Percentiles rank a stretch among this genome's conserved stretches.
Conservation (phyloP, 1,284 basidiomycete genomes). For the Lentinus polychrous region DNA sequence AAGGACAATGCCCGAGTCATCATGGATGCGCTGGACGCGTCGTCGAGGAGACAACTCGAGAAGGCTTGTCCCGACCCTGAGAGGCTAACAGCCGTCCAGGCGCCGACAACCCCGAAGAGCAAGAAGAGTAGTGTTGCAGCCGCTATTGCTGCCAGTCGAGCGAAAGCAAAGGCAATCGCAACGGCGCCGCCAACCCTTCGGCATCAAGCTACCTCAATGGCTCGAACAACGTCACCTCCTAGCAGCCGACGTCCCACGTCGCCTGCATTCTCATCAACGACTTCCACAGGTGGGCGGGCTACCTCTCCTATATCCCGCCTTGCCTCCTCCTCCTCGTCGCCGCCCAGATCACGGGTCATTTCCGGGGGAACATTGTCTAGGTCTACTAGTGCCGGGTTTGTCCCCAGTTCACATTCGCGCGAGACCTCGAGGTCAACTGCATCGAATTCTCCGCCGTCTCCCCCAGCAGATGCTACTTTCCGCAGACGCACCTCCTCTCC, state of each 20-base stretch:
- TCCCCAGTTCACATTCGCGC: slow-evolving; percentile 29
- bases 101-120: slow-evolving; percentile 41
- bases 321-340: slow-evolving; percentile 32
- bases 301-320: slow-evolving; percentile 34
- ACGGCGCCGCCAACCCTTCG: slow-evolving; percentile 68
- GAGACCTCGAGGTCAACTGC: slow-evolving; percentile 19
- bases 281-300: slow-evolving; percentile 23
- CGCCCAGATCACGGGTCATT: slow-evolving; percentile 38
- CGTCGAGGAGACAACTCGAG: slow-evolving; percentile 79
- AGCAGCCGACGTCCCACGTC: slow-evolving; percentile 36
- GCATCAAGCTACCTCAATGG: slow-evolving; percentile 68
- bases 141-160: slow-evolving; percentile 76
- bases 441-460: slow-evolving; percentile 41
- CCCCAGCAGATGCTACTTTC: slow-evolving; percentile 33
- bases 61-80: slow-evolving; percentile 67
- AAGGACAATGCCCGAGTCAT: slow-evolving; percentile 58
- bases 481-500: slow-evolving; percentile 51
- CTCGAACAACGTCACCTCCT: slow-evolving; percentile 38
- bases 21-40: slow-evolving; percentile 62
- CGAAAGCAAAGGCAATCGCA: slow-evolving; percentile 78
- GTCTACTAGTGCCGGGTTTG: slow-evolving; percentile 29
- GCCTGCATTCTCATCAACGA: slow-evolving; percentile 30
- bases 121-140: slow-evolving; percentile 78
- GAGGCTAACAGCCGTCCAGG: slow-evolving; percentile 31
- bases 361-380: slow-evolving; percentile 30